A percentile compares a stretch with the other conserved stretches of the same genome.
phyloP scores from a whole-genome alignment of 2,329 filamentous ascomycete species.

The Xylariaceae sp. region DNA sequence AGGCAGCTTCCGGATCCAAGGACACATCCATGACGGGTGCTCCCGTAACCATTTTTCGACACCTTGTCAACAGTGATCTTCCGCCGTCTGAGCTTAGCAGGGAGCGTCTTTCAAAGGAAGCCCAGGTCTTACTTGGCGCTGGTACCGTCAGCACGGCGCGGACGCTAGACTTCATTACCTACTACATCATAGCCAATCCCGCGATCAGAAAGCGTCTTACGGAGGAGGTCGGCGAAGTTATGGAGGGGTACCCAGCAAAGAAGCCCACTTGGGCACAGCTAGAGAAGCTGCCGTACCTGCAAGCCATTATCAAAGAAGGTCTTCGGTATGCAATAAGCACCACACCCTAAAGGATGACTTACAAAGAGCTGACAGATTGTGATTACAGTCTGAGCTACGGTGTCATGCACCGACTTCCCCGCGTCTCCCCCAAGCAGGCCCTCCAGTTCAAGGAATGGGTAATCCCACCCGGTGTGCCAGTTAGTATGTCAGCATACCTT shows the following conservation, averaged over 20 bases:
- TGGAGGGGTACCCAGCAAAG: constrained; percentile 20
- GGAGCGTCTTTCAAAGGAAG: constrained; percentile 31
- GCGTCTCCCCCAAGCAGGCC: constrained; percentile 1
- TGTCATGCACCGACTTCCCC: constrained; percentile 31
- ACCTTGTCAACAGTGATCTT: constrained; percentile 37
- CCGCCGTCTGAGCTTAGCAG: constrained; percentile 32
- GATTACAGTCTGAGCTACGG: constrained; percentile 50
- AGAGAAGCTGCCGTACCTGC: constrained; percentile 32
- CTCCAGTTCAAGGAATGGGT: constrained; percentile 37
- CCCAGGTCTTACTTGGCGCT: constrained; percentile 30
- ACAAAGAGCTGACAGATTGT: background rate
- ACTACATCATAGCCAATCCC: constrained; percentile 25
- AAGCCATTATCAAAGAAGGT: constrained; percentile 22
- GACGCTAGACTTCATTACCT: constrained; percentile 22
- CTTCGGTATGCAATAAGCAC: constrained; percentile 35
- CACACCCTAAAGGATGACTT: constrained; percentile 39
- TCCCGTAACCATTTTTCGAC: constrained; percentile 29
- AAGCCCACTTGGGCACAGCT: constrained; percentile 33
- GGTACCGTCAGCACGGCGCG: constrained; percentile 41
- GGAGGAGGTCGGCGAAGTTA: constrained; percentile 30
- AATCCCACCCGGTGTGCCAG: constrained; percentile 43
- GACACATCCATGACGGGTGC: constrained; percentile 3
- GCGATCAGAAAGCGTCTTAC: constrained; percentile 16
- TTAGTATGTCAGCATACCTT: constrained; percentile 46
- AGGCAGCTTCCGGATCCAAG: background rate